Evolutionary conservation across 164 flowering plant species (phyloP).

Genomic region (Magnolia officinalis): DNA sequence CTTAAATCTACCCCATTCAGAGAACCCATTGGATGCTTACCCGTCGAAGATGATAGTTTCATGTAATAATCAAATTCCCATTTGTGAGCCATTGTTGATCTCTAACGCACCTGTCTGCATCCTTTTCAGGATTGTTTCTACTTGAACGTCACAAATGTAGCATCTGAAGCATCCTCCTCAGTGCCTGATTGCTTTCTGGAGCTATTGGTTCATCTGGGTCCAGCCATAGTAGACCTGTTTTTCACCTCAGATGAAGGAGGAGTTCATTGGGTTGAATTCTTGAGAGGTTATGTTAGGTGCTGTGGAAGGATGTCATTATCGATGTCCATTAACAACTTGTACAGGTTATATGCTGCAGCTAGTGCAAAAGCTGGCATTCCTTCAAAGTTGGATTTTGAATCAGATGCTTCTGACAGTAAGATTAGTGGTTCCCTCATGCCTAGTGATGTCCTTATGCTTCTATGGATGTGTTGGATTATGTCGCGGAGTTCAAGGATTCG

Average conservation of each 20-base stretch:
- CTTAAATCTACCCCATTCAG: too few relatives aligned
- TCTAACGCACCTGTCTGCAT: not conserved
- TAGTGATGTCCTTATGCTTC: slow-evolving; percentile 52
- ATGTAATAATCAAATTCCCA: not conserved
- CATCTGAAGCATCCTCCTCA: slow-evolving; percentile 20
- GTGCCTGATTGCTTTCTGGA: slow-evolving; percentile 37
- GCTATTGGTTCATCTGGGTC: slow-evolving; percentile 54
- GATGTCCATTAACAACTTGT: slow-evolving; percentile 36
- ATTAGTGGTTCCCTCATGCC: slow-evolving; percentile 39
- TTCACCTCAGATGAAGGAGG: slow-evolving; percentile 58
- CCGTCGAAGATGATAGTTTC: not conserved
- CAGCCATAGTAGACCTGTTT: slow-evolving; percentile 54
- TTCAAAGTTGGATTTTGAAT: slow-evolving; percentile 22
- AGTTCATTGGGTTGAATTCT: slow-evolving; percentile 66
- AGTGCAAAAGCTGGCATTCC: slow-evolving; percentile 40
- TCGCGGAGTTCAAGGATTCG: slow-evolving; percentile 27
- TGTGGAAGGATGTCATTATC: slow-evolving; percentile 64
- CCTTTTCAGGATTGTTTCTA: slow-evolving; percentile 52
- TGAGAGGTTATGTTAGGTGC: slow-evolving; percentile 66
- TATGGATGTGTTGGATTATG: slow-evolving; percentile 75
- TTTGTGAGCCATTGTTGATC: not conserved
- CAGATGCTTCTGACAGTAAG: slow-evolving; percentile 22
- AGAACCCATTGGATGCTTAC: too few relatives aligned
- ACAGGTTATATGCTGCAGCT: slow-evolving; percentile 47
- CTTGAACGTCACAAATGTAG: slow-evolving; percentile 25